Base-by-base conservation (phyloP, 2,329 filamentous ascomycete species). In the Colletotrichum ledebouriae region DNA sequence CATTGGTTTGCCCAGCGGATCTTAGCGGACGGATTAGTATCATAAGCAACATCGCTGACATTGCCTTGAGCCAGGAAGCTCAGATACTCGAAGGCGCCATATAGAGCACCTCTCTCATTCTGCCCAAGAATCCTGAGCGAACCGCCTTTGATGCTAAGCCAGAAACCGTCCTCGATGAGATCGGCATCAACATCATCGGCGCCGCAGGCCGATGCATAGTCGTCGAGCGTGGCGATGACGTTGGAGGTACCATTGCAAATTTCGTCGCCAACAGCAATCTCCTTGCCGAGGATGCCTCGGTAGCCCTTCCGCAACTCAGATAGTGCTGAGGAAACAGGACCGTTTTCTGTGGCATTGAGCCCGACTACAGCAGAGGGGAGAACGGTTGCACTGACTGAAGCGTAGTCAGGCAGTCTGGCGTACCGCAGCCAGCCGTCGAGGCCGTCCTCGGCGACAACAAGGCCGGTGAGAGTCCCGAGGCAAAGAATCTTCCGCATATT, bases 1-100 rank as follows among this genome's bases (percentile, higher is more conserved):
- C 90, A 93, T 71, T 93, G 86, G 73, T 93, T 92, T 0, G 88
- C 85, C 90, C 90, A 92, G 71, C 90, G 84, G 47, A 93, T 85
- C 0, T 86, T 86, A 0, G 86, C 87, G 64, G 84, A 82, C 0
- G 89, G 89, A 70, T 86, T 90, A 9, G 83, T 84, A 2, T 83
- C 78, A 53, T 83, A 83, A 4, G 83, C 75, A 42, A 37, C 44
- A 3, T 70, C 58, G 15, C 57, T 65, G 67, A 87, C 80, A 52
- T 89, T 85, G 25, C 84, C 86, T 74, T 89, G 89, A 0, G 85
- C 87, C n/a, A 93, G 80, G 75, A 86, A 83, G 1, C 87, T 89
- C 10, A 93, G 82, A 71, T 91, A 92, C 70, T 91, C 86, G 72
- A 91, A 92, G 4, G 90, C 83, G 6, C 90, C 90, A 72, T 92